A percentile compares a stretch with the other conserved stretches of the same genome.
These are phyloP conservation scores for Neonectria punicea DNA, from an alignment of 2,329 filamentous ascomycete genomes.

Conservation along the genomic window DNA sequence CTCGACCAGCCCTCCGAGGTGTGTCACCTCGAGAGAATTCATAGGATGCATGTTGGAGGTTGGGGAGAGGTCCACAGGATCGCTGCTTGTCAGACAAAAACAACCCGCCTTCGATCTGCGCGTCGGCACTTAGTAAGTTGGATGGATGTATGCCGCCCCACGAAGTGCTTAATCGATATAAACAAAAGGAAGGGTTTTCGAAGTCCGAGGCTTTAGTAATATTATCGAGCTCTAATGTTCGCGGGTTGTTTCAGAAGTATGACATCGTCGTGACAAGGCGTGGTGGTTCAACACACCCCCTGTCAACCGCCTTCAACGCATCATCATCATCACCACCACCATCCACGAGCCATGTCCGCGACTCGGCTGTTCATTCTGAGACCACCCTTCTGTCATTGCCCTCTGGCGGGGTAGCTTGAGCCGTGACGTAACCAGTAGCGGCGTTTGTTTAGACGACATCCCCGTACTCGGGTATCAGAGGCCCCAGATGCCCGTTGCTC, in stretches of 20 bases:
- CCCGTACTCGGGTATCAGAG: constrained; percentile 4
- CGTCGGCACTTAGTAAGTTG: neutral
- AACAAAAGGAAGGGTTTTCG: neutral
- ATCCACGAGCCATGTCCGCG: constrained; percentile 1
- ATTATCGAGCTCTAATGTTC: neutral
- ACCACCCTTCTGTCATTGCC: neutral
- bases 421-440: constrained; percentile 7
- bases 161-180: neutral
- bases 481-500: constrained; percentile 15
- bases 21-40: neutral
- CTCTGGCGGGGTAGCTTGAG: neutral
- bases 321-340: constrained; percentile 6
- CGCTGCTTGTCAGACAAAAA: constrained; percentile 1
- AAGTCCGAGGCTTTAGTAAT: neutral
- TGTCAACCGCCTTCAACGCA: constrained; percentile 10
- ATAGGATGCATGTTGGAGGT: neutral
- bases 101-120: neutral
- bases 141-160: neutral
- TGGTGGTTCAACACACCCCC: neutral
- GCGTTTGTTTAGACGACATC: neutral
- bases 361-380: neutral
- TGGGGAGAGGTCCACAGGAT: neutral
- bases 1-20: too few species aligned
- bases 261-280: neutral
- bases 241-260: constrained; percentile 4